Evolutionary conservation across 371 early-diverging fungal species (phyloP).

Genomic region (Rhizopus microsporus): DNA sequence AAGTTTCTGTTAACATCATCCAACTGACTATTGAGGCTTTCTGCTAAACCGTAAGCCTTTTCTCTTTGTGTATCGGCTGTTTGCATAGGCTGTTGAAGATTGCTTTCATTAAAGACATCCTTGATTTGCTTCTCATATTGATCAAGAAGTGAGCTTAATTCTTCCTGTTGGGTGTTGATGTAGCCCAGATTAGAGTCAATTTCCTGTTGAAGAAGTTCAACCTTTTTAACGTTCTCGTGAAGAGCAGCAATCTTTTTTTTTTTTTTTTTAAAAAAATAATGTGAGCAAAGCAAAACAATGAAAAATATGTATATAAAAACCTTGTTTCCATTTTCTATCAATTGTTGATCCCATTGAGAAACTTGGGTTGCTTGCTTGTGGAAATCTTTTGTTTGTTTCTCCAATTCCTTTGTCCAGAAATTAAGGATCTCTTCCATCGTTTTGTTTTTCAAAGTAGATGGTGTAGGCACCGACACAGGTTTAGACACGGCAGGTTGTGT

Average conservation of each 20-base stretch:
- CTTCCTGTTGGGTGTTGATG: slow-evolving; percentile 85
- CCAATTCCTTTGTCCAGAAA: slow-evolving; percentile 83
- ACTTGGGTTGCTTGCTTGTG: slow-evolving; percentile 84
- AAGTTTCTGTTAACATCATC: slow-evolving; percentile 84
- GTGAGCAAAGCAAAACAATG: no score
- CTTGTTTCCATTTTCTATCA: slow-evolving; percentile 83
- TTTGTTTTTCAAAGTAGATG: slow-evolving; percentile 72
- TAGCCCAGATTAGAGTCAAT: slow-evolving; percentile 84
- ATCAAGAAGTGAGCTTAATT: slow-evolving; percentile 76
- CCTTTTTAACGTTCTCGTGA: slow-evolving; percentile 67
- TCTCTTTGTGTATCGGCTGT: slow-evolving; percentile 88
- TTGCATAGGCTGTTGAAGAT: slow-evolving; percentile 50
- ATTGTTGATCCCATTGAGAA: slow-evolving; percentile 81
- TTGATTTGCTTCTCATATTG: slow-evolving; percentile 76
- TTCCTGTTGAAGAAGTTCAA: slow-evolving; percentile 75
- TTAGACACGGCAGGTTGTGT: slow-evolving; percentile 29
- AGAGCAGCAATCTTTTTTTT: slow-evolving; percentile 68
- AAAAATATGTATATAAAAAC: slow-evolving; percentile 38
- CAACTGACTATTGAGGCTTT: slow-evolving; percentile 80
- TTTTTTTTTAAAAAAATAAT: neutral
- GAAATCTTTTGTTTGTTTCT: slow-evolving; percentile 79
- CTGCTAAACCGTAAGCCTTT: slow-evolving; percentile 82
- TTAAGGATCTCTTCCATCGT: slow-evolving; percentile 88
- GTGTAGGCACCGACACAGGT: slow-evolving; percentile 42
- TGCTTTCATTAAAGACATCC: slow-evolving; percentile 52